Evolutionary conservation across 768 basidiomycete genomes (phyloP).

Genomic region (Lyophyllum atratum): DNA sequence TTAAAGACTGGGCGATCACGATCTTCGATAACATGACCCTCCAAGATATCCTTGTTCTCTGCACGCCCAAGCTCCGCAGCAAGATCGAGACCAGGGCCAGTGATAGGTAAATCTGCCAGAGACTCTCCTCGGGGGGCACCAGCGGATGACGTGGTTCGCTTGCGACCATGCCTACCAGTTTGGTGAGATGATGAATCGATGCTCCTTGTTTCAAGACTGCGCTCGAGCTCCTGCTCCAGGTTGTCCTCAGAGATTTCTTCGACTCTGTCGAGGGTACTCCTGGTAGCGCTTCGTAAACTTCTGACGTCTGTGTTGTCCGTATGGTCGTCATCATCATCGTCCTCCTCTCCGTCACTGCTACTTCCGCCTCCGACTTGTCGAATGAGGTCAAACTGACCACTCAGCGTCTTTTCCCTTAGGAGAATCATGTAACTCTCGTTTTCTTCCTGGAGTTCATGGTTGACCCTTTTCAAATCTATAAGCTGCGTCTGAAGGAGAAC

Average conservation of each 20-base stretch:
- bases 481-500: constrained; percentile 85
- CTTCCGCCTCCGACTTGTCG: constrained; percentile 61
- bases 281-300: constrained; percentile 57
- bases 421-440: constrained; percentile 98
- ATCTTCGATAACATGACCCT: constrained; percentile 54
- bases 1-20: constrained; percentile 46
- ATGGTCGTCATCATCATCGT: constrained; percentile 42
- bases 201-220: constrained; percentile 34
- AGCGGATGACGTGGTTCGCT: constrained; percentile 50
- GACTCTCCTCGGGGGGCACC: constrained; percentile 71
- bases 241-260: constrained; percentile 51
- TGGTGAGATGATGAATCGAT: constrained; percentile 40
- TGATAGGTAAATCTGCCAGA: constrained; percentile 84
- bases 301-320: constrained; percentile 46
- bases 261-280: constrained; percentile 63
- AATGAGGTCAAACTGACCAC: constrained; percentile 81
- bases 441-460: constrained; percentile 88
- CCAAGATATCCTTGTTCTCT: constrained; percentile 82
- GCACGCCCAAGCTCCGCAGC: constrained; percentile 92
- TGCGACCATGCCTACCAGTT: constrained; percentile 47
- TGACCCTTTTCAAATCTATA: constrained; percentile 84
- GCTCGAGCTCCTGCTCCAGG: constrained; percentile 40
- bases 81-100: constrained; percentile 86
- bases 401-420: constrained; percentile 87
- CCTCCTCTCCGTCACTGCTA: constrained; percentile 33